Base-by-base conservation (phyloP, 768 basidiomycete genomes). In the Plicaturopsis crispa region DNA sequence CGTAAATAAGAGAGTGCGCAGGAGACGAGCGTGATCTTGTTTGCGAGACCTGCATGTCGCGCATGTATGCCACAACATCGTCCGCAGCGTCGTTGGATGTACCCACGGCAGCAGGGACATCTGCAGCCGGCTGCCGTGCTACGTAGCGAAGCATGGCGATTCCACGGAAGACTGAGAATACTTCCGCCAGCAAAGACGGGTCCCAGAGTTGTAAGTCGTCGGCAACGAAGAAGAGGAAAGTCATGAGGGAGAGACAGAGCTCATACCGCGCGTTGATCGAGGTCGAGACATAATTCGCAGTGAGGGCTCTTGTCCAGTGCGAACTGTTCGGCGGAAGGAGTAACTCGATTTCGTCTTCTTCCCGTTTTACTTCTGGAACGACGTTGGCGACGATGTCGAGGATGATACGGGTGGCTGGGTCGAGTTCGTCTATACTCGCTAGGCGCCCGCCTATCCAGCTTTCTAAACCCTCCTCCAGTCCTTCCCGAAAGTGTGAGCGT, bases 141-240 rank as follows among this genome's bases (percentile, higher is more conserved):
- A 79, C 63, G 41, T 69, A 72, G 19, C 77, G 80, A 14, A 87
- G 63, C 66, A 85, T 81, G 17, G 81, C 76, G 17, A 84, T 61
- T 11, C 83, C 84, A n/a, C 85, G 72, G 48, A 83, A 87, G 19
- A 88, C 77, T 6, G 83, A 82, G 55, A 89, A 80, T 17, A 86
- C 72, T 52, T 88, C 84, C 6, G 75, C 78, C 33, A 84, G 56
- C 19, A 85, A 50, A 16, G 76, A 62, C 13, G 75, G 73, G 50
- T 81, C 76, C 78, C 82, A 83, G 23, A 65, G 59, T 24, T 62
- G 60, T n/a, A 82, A 59, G 26, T 78, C 73, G 18, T 80, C 75
- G 5, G 75, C 68, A 36, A 84, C 64, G 63, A 86, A 85, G 54
- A 86, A 80, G 13, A 89, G 66, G 19, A 88, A 57, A 17, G 71